Evolutionary conservation across 768 basidiomycete species (phyloP).

Genomic region (Pleurotus citrinopileatus): DNA sequence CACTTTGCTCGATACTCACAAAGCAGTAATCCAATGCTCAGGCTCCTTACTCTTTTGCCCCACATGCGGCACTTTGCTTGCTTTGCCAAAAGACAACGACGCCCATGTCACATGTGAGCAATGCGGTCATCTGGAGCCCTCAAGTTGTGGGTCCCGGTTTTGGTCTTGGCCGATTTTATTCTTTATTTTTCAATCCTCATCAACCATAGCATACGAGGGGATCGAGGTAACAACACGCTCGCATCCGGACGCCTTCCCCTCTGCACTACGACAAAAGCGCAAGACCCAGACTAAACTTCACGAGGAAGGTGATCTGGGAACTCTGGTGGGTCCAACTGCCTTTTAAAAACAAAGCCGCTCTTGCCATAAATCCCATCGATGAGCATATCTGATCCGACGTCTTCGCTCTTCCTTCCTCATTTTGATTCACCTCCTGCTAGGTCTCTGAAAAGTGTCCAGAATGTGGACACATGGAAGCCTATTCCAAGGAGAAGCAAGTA

Average conservation of each 20-base stretch:
- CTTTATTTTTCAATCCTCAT: neutral
- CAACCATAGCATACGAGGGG: slow-evolving; percentile 81
- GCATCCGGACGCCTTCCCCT: slow-evolving; percentile 93
- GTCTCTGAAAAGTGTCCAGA: slow-evolving; percentile 87
- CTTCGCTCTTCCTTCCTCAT: slow-evolving; percentile 2
- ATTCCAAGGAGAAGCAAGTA: slow-evolving; percentile 87
- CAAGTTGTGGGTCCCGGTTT: slow-evolving; percentile 64
- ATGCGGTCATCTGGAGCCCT: slow-evolving; percentile 84
- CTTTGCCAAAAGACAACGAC: slow-evolving; percentile 74
- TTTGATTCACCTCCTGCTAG: too few species aligned
- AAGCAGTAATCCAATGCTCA: too few species aligned
- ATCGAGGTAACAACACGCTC: slow-evolving; percentile 87
- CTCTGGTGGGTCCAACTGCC: slow-evolving; percentile 31
- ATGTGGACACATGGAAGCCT: slow-evolving; percentile 83
- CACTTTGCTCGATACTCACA: too few species aligned
- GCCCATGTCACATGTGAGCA: slow-evolving; percentile 81
- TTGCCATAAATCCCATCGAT: neutral
- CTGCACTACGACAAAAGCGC: slow-evolving; percentile 78
- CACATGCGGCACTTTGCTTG: slow-evolving; percentile 85
- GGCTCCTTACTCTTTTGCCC: slow-evolving; percentile 96
- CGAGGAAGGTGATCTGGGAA: slow-evolving; percentile 66
- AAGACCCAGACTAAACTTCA: slow-evolving; percentile 87
- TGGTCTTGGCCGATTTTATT: neutral
- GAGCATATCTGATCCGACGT: neutral
- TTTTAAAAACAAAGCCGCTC: neutral